Conservation (phyloP, 164 flowering plant genomes). For the Aristolochia fimbriata region DNA sequence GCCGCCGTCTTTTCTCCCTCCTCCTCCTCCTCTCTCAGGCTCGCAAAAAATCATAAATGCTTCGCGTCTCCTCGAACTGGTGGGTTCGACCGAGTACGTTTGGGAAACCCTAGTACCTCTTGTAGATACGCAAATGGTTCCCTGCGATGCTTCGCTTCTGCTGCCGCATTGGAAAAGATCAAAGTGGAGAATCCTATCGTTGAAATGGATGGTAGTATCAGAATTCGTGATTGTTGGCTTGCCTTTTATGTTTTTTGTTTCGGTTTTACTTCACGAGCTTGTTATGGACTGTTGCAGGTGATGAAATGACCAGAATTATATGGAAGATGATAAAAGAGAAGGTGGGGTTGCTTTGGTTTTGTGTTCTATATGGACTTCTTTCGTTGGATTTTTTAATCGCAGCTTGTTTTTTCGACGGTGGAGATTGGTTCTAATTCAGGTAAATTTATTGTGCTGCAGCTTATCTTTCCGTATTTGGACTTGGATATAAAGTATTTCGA, state of each 20-base stretch:
- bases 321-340: conserved; percentile 89
- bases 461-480: conserved; percentile 63
- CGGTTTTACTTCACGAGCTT: not conserved
- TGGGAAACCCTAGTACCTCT: conserved; percentile 14
- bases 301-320: conserved; percentile 91
- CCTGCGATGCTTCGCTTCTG: conserved; percentile 52
- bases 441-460: conserved; percentile 34
- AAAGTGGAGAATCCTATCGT: conserved; percentile 74
- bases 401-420: not conserved
- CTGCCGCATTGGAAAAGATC: conserved; percentile 34
- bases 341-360: conserved; percentile 20
- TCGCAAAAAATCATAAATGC: not conserved
- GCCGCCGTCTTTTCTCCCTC: not conserved
- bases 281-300: conserved; percentile 36
- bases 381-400: conserved; percentile 1
- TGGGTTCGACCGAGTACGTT: conserved; percentile 15
- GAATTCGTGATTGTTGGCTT: not conserved
- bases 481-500: conserved; percentile 80
- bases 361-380: conserved; percentile 1
- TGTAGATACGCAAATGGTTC: conserved; percentile 23
- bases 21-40: not conserved
- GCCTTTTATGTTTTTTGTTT: not conserved
- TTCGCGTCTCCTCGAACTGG: conserved; percentile 9
- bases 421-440: not conserved
- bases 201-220: conserved; percentile 75